Percentiles rank a stretch among this genome's conserved stretches.
Evolutionary conservation across 768 basidiomycete species (phyloP).

Genomic region (Lactarius quietus): DNA sequence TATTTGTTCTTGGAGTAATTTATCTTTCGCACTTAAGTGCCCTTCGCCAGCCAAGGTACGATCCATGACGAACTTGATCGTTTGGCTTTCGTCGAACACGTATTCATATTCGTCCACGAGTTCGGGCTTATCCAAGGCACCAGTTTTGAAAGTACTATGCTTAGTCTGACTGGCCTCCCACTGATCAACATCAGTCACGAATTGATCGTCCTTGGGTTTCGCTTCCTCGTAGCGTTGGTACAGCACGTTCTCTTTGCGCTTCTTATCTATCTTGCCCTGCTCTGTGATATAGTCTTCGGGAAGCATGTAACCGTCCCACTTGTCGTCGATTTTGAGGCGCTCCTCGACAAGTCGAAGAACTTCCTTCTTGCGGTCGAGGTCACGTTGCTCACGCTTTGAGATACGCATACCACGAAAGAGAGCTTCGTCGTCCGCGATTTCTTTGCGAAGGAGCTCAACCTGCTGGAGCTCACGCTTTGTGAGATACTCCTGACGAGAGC

Average conservation of each 20-base stretch:
- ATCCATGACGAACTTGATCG: constrained; percentile 93
- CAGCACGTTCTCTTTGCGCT: constrained; percentile 88
- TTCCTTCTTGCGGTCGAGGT: constrained; percentile 91
- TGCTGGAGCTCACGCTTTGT: constrained; percentile 96
- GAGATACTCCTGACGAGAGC: constrained; percentile 93
- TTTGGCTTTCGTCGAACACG: constrained; percentile 97
- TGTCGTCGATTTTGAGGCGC: constrained; percentile 90
- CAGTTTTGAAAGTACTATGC: constrained; percentile 85
- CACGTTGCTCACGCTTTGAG: constrained; percentile 74
- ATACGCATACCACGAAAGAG: constrained; percentile 90
- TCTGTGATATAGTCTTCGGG: constrained; percentile 99
- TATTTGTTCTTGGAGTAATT: constrained; percentile 79
- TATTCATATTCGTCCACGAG: constrained; percentile 89
- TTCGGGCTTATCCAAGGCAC: constrained; percentile 86
- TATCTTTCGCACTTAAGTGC: constrained; percentile 79
- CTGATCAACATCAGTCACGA: constrained; percentile 95
- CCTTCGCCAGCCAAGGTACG: constrained; percentile 60
- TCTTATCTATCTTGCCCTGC: constrained; percentile 96
- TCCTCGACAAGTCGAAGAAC: constrained; percentile 90
- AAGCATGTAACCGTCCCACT: constrained; percentile 91
- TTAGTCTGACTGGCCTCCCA: constrained; percentile 93
- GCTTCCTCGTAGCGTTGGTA: constrained; percentile 96
- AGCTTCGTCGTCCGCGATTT: constrained; percentile 92
- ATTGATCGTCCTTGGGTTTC: constrained; percentile 87
- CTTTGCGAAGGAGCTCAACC: constrained; percentile 86